These are phyloP conservation scores for Wilhelminamyces savonicus DNA, from an alignment of 805 yeast genomes.

Conservation along the genomic window DNA sequence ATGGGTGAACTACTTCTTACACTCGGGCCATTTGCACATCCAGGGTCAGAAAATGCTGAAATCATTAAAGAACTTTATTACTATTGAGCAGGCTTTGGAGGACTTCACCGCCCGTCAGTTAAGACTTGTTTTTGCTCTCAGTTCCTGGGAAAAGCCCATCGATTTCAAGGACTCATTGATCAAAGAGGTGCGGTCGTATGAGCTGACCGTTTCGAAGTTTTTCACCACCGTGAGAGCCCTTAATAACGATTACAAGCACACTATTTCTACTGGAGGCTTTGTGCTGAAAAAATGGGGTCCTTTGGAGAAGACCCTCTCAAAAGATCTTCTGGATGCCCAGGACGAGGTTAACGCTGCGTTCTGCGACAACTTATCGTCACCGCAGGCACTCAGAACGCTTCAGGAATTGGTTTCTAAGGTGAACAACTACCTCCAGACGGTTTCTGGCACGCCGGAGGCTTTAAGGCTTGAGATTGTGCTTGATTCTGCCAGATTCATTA, in stretches of 20 bases:
- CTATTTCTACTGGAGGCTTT: constrained; percentile 37
- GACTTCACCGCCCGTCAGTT: constrained; percentile 73
- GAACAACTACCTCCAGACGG: constrained; percentile 60
- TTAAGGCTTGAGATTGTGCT: constrained; percentile 60
- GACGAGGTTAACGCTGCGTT: constrained; percentile 65
- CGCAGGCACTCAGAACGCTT: constrained; percentile 60
- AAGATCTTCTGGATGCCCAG: constrained; percentile 46
- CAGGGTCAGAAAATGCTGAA: constrained; percentile 99
- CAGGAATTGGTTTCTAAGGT: constrained; percentile 63
- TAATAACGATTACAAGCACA: constrained; percentile 55
- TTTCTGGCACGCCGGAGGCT: constrained; percentile 37
- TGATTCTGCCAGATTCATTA: constrained; percentile 62
- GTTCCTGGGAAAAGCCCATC: constrained; percentile 86
- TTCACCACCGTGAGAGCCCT: constrained; percentile 85
- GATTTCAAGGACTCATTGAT: constrained; percentile 85
- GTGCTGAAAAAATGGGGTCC: constrained; percentile 57
- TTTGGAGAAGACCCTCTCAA: constrained; percentile 50
- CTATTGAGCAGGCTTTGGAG: constrained; percentile 82
- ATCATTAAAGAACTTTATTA: constrained; percentile 89
- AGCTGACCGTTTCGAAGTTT: constrained; percentile 70
- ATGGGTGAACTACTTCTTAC: constrained; percentile 96
- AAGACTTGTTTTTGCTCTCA: constrained; percentile 83
- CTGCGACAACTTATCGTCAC: constrained; percentile 84
- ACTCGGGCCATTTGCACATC: constrained; percentile 95
- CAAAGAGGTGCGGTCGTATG: constrained; percentile 70